Evolutionary conservation across 1,284 basidiomycete species (phyloP), one percentile per base, ranked within the genome.

Genomic region (Testicularia cyperi): DNA sequence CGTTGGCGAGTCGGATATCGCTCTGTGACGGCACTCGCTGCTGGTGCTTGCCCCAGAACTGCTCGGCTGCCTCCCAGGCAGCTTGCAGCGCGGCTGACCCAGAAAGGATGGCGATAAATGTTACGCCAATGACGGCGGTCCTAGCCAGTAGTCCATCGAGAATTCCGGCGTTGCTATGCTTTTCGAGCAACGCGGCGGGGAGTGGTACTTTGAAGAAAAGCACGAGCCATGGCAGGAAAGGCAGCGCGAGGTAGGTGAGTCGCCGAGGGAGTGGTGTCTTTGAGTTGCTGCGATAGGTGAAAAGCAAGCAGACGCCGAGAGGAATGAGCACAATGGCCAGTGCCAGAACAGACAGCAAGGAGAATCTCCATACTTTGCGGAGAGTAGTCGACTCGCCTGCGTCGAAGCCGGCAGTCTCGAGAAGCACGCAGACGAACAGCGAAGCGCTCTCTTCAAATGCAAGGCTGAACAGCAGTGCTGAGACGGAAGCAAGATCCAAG

Each of bases 11-110:
- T 10, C 31, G 36, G 29, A 62, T 28, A 20, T 68, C 57, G 30
- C 29, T 44, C 16, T 48, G 44, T 7, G 49, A 41, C n/a, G 56
- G 53, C 2, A 45, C 42, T 1, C 49, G 45, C 20, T 51, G 46
- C 20, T 51, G 46, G 21, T 52, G 44, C 26, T 54, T 62, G 4
- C 63, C 39, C 12, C 26, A 38, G 33, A 47, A 52, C 38, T 33
- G 74, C 40, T 79, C 78, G 49, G 70, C 78, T 13, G 78, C 77
- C 35, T 79, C 75, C 75, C 75, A 77, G 0, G 78, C 78, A 0
- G 78, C 76, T 34, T 77, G 77, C 19, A 77, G 68, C 1, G 78
- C 78, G 26, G 74, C 78, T 7, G 74, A 77, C 4, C 78, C 78
- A 0, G 78, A 79, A 0, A 79, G 60, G 1, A 74, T 46, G 1